Evolutionary conservation across 306 rosid genomes (phyloP), one percentile per base, ranked within the genome.

Genomic region (Quercus suber): DNA sequence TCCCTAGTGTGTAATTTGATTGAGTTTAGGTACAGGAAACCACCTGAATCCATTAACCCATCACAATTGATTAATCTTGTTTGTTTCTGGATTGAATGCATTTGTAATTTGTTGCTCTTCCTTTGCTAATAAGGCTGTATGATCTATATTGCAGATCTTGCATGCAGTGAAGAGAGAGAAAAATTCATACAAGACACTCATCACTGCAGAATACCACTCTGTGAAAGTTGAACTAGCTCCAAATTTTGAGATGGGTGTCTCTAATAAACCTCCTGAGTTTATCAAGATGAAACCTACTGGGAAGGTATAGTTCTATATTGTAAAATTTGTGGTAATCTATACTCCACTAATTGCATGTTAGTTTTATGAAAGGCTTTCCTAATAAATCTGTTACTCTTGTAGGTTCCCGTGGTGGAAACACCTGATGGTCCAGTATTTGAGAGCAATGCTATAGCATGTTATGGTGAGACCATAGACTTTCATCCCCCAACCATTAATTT

Each of bases 361-460:
- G 41, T 5, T 35, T 6, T 5, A 35, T 35, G 0, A 35, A 35
- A 35, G 7, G 41, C 41, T 5, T 35, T 35, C 0, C 8, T 35
- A 35, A 5, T 35, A 35, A 35, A 35, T 35, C 8, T 35, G 8
- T 35, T 35, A 5, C 1, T 5, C 7, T 35, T 35, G 41, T 35
- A 35, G 41, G 8, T 35, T 35, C 41, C 41, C 0, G 41, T 35
- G 41, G 2, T 6, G 41, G 41, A 35, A 35, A 35, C 2, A 5
- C 41, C 41, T 35, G 8, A 5, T 35, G 41, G 95, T 57, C 69
- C 92, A 0, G 49, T 91, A 18, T 93, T 91, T 23, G 97, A 93
- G 87, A 93, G 98, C 78, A 93, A 93, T 71, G 93, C 98, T 2
- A 90, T 91, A 65, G 93, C 98, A 28, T 91, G 95, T 11, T 90